Evolutionary conservation across 441 rosid genomes (phyloP), one percentile per base, ranked within the genome.

Genomic region (Macaranga tanarius): DNA sequence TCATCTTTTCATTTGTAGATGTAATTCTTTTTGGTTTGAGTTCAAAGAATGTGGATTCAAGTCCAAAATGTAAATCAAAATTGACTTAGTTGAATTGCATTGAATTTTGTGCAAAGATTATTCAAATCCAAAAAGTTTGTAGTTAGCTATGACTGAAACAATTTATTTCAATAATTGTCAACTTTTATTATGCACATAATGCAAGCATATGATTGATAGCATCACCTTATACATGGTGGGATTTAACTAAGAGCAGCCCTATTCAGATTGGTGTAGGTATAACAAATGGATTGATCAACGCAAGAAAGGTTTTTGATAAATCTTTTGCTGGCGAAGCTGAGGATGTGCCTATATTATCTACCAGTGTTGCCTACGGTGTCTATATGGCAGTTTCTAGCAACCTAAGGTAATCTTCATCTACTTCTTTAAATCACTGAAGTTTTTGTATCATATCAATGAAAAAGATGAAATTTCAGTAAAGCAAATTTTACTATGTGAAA

Each of bases 311-410:
- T 71, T 83, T 92, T 20, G 95, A 94, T 79, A 83, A 89, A 72
- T 61, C 79, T 70, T 81, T 85, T 45, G 92, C 87, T 61, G 84
- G 70, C 17, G 97, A 95, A 85, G 82, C 84, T 3, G 97, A 90
- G 79, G 89, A 88, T 75, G 88, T 95, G 77, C 97, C 97, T 13
- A 76, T 95, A 68, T 60, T 95, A 75, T 87, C 99, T 28, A 92
- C 97, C 26, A 95, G 97, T 64, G 89, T 73, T 69, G 96, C 88
- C 31, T 92, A 89, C 76, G 99, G 97, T 72, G 88, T 86, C 62
- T 95, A 90, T 34, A 92, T 90, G 97, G 92, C 95, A 44, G 89
- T 92, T 79, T 92, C 97, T 23, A 92, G 97, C 89, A 95, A 95
- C 74, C 86, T 92, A 77, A 90, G 97, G 99, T 92, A 57, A 67